Evolutionary conservation across 2,329 filamentous ascomycete genomes (phyloP), one percentile per base, ranked within the genome.

Genomic region (Alternaria hordeiaustralica): DNA sequence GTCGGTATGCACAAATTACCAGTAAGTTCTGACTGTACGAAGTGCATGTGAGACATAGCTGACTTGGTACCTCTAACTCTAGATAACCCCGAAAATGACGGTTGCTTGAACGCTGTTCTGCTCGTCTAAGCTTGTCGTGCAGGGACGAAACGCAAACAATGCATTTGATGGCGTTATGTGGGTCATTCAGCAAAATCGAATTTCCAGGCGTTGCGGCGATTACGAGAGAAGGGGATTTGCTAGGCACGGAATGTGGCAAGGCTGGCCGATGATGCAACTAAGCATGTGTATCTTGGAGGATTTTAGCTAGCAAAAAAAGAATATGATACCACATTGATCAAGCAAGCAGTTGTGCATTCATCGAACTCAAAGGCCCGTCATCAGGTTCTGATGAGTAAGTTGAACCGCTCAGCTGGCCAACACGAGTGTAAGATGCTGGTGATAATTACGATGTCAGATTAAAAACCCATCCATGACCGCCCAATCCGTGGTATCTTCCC

Each of bases 41-140:
- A 30, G 12, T 30, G 28, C 12, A 30, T 30, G 28, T 30, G 28
- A 30, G 28, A 30, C 28, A 6, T 30, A 30, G 28, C 28, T 30
- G 12, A 30, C 28, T 30, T 30, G 2, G 11, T 30, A 12, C 28
- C 28, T 13, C 28, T 30, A 30, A 28, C 23, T 25, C 23, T 25
- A 28, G 28, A 79, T 66, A 80, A 80, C 53, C 78, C 78, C 1
- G 78, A 80, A 55, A 80, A 80, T 56, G 78, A 80, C 56, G 78
- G 78, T 6, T 80, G 78, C 60, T 60, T 80, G 18, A 80, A 80
- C 58, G 78, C 78, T 6, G 75, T 79, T n/a, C 62, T 79, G 58
- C 70, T 79, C 4, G 76, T 78, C 43, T 79, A 70, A 46, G 44
- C 49, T 60, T 15, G 28, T 30, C 30, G 5, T 33, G 7, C 3